Evolutionary conservation across 2,329 filamentous ascomycete genomes (phyloP).

Genomic region (Ceratocystis cubensis): DNA sequence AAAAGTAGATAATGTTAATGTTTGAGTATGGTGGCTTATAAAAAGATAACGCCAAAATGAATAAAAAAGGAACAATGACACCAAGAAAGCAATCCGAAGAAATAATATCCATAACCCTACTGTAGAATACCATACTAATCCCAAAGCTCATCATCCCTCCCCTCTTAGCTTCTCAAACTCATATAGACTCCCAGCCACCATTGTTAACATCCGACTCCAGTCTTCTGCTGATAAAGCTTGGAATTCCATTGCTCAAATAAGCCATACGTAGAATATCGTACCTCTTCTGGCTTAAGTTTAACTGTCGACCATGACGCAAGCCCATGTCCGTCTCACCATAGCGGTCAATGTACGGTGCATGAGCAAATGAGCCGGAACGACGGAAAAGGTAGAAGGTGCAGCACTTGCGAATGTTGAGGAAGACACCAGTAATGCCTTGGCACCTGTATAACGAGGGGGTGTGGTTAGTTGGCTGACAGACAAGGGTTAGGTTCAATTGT

Average conservation of each 20-base stretch:
- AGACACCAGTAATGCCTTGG: slow-evolving; percentile 79
- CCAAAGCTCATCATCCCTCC: background rate
- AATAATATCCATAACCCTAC: background rate
- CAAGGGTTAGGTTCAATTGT: background rate
- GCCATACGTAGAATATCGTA: slow-evolving; percentile 81
- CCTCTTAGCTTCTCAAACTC: background rate
- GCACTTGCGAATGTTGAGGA: slow-evolving; percentile 95
- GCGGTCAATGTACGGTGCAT: slow-evolving; percentile 86
- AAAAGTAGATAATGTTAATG: background rate
- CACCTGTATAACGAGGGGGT: slow-evolving; percentile 43
- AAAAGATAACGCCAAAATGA: background rate
- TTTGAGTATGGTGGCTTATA: background rate
- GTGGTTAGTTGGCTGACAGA: slow-evolving; percentile 12
- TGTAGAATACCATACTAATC: background rate
- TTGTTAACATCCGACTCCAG: slow-evolving; percentile 94
- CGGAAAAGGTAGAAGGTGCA: slow-evolving; percentile 78
- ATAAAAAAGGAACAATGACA: background rate
- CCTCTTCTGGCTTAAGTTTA: slow-evolving; percentile 85
- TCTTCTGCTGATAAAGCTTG: slow-evolving; percentile 77
- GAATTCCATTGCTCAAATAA: slow-evolving; percentile 77
- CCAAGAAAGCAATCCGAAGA: background rate
- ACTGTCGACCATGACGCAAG: slow-evolving; percentile 70
- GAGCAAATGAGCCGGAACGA: slow-evolving; percentile 67
- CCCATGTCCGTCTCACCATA: slow-evolving; percentile 95
- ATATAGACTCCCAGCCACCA: slow-evolving; percentile 88